Conservation (phyloP, 176 grass and related monocot genomes). For the Phoenix roebelenii region DNA sequence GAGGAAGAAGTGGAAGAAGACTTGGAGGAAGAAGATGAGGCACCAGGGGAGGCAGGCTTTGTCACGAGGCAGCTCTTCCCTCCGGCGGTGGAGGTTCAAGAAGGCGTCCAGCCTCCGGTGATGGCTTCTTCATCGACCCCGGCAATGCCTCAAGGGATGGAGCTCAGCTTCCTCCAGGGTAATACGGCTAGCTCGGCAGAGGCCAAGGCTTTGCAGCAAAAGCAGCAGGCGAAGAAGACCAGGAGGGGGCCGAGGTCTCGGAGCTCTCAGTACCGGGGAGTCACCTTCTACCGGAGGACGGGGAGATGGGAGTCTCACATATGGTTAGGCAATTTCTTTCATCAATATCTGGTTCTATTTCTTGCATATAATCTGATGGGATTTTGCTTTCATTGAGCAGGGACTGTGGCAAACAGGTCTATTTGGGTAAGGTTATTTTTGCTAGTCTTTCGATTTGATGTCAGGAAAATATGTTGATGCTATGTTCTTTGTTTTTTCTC, state of each 20-base stretch:
- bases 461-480: neutral
- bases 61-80: conserved; percentile 75
- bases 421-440: conserved; percentile 48
- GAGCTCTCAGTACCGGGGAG: conserved; percentile 7
- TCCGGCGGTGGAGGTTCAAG: neutral
- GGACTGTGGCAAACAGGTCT: conserved; percentile 98
- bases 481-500: neutral
- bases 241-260: conserved; percentile 9
- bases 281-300: conserved; percentile 17
- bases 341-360: neutral
- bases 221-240: conserved; percentile 8
- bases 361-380: neutral
- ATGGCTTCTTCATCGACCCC: neutral
- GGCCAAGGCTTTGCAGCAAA: neutral
- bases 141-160: conserved; percentile 16
- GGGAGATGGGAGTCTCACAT: conserved; percentile 21
- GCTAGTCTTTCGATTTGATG: neutral
- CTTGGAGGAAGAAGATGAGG: conserved; percentile 16
- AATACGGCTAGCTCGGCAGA: neutral
- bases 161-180: conserved; percentile 18
- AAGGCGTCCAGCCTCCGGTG: neutral
- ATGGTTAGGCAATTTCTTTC: conserved; percentile 7
- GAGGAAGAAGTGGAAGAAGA: conserved; percentile 14
- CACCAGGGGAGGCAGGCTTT: conserved; percentile 11
- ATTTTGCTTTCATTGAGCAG: conserved; percentile 30